Evolutionary conservation across 257 asterid genomes (phyloP), one percentile per base, ranked within the genome.

Genomic region (Solanum rostratum): DNA sequence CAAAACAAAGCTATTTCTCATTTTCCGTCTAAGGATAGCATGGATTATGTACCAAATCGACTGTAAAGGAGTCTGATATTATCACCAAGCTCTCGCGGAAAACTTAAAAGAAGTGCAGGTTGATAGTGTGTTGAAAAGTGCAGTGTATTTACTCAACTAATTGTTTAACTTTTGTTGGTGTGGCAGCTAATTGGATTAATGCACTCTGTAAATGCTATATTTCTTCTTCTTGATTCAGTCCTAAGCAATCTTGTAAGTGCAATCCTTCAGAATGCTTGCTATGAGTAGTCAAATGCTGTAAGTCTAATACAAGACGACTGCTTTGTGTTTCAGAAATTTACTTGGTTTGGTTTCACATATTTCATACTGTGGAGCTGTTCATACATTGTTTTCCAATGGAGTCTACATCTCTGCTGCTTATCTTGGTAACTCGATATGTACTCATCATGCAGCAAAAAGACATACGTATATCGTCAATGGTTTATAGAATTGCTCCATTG

Each of bases 201-300:
- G 97, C 98, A 96, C 65, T 94, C 99, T 57, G 93, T 93, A n/a
- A 96, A 96, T 90, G 98, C 97, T 22, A 84, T 94, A 54, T 90
- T 96, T 68, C 99, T 96, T 84, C 85, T 96, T 86, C 66, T 96
- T 9, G 99, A 96, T 84, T 92, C 97, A 57, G 91, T 91, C 81
- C 88, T 93, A 87, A 94, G 92, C 89, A 90, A 91, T 90, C 87
- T 90, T 88, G 99, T 93, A 86, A 87, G 94, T 69, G 54, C 49
- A 85, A 41, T 13, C 78, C 76, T 41, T 74, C 24, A 45, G 22
- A 15, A 15, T 24, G 10, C 68, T 49, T 70, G 69, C 74, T 46
- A 18, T 39, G 7, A 41, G 55, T 71, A 12, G 55, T 43, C 6
- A 12, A 71, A 71, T 41, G 6, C 12, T 43, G n/a, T n/a, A n/a